Evolutionary conservation across 805 yeast species (phyloP).

Genomic region (Myxozyma geophila): DNA sequence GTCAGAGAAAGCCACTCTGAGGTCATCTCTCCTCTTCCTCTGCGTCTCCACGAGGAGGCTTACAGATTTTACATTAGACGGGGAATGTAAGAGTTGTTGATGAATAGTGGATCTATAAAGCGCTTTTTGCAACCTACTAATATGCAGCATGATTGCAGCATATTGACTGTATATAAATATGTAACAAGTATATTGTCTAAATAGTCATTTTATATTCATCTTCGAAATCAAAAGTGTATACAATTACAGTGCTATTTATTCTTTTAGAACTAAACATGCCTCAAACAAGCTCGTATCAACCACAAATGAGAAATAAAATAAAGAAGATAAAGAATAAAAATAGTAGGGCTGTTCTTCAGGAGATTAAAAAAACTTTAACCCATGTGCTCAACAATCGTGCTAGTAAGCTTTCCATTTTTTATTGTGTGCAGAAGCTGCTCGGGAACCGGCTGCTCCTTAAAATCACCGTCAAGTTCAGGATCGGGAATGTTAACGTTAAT

Average conservation of each 20-base stretch:
- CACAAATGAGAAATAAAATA: neutral
- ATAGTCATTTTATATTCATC: neutral
- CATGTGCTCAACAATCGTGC: constrained; percentile 80
- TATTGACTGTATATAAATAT: constrained; percentile 1
- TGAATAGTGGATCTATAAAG: neutral
- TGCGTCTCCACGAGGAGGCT: constrained; percentile 86
- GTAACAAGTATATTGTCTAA: constrained; percentile 1
- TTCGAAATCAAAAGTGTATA: neutral
- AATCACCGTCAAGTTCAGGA: constrained; percentile 69
- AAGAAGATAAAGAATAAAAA: neutral
- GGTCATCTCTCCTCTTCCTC: constrained; percentile 86
- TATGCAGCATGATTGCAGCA: neutral
- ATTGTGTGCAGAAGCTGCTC: constrained; percentile 86
- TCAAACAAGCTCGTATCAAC: neutral
- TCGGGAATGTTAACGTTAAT: constrained; percentile 83
- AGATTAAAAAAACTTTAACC: constrained; percentile 52
- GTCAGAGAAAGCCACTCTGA: constrained; percentile 97
- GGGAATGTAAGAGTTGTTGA: constrained; percentile 47
- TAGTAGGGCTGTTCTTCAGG: neutral
- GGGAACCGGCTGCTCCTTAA: constrained; percentile 80
- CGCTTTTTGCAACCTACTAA: neutral
- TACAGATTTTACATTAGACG: constrained; percentile 89
- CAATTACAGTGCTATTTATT: neutral
- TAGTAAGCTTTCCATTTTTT: constrained; percentile 60
- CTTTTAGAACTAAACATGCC: neutral